These are phyloP conservation scores for Canavalia ensiformis DNA, from an alignment of 306 rosid genomes.

Conservation along the genomic window DNA sequence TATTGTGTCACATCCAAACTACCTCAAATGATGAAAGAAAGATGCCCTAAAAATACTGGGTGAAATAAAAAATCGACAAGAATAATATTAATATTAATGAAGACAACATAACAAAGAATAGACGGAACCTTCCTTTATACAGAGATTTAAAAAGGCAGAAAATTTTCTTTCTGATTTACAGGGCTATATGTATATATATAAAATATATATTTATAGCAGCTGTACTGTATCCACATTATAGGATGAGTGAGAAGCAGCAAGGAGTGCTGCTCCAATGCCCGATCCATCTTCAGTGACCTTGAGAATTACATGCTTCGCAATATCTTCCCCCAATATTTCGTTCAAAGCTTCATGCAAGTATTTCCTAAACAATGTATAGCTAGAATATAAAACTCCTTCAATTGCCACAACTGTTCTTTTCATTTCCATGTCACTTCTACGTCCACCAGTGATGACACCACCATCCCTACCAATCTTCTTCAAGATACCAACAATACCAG, in stretches of 20 bases:
- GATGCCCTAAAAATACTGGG: not conserved
- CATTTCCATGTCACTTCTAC: constrained; percentile 64
- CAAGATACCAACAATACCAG: constrained; percentile 81
- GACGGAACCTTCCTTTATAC: constrained; percentile 57
- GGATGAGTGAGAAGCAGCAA: constrained; percentile 76
- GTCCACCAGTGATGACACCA: constrained; percentile 72
- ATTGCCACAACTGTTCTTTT: constrained; percentile 78
- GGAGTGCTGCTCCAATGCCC: constrained; percentile 79
- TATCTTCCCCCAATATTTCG: constrained; percentile 80
- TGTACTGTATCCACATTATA: constrained; percentile 64
- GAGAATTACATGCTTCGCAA: constrained; percentile 74
- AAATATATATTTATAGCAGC: constrained; percentile 61
- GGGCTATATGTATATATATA: constrained; percentile 64
- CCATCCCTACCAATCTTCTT: constrained; percentile 92
- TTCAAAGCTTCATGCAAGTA: constrained; percentile 74
- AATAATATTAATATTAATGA: constrained; percentile 41
- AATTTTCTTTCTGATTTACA: constrained; percentile 64
- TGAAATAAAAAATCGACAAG: constrained; percentile 45
- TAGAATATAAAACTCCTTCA: constrained; percentile 75
- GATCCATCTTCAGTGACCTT: constrained; percentile 82
- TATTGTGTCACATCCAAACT: constrained; percentile 11
- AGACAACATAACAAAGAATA: constrained; percentile 50
- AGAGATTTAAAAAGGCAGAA: constrained; percentile 49
- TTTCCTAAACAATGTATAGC: constrained; percentile 71
- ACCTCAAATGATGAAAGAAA: too few species aligned